These are phyloP conservation scores for Saccharomycopsis amapae DNA, from an alignment of 805 yeast species.

Conservation along the genomic window DNA sequence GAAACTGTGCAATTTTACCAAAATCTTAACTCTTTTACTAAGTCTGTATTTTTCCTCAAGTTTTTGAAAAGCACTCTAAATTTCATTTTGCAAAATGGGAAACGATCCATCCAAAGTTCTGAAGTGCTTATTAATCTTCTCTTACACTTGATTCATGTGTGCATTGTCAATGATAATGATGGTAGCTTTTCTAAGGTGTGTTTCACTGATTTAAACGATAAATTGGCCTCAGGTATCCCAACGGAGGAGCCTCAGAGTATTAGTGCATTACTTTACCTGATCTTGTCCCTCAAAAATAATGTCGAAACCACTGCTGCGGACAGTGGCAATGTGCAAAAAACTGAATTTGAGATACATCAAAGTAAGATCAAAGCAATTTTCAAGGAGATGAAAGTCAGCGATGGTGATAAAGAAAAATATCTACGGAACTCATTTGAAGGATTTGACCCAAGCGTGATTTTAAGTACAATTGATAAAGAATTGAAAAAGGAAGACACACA, in stretches of 20 bases:
- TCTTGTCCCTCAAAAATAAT: constrained; percentile 28
- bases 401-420: neutral
- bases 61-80: constrained; percentile 45
- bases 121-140: constrained; percentile 55
- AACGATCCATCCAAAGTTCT: neutral
- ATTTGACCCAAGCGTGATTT: neutral
- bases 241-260: constrained; percentile 31
- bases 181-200: constrained; percentile 26
- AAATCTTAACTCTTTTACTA: constrained; percentile 43
- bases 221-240: constrained; percentile 33
- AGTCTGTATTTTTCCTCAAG: constrained; percentile 44
- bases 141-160: constrained; percentile 65
- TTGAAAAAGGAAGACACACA: constrained; percentile 22
- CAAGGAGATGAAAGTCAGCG: constrained; percentile 17
- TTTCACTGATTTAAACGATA: constrained; percentile 22
- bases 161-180: constrained; percentile 31
- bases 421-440: neutral
- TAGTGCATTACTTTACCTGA: constrained; percentile 33
- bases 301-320: too few species aligned
- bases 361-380: constrained; percentile 54
- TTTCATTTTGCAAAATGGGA: constrained; percentile 26
- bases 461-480: neutral
- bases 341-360: constrained; percentile 37
- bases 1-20: constrained; percentile 33
- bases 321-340: constrained; percentile 22